Percentiles rank a stretch among this genome's conserved stretches.
Conservation (phyloP, 805 yeast species). For the Lachancea waltii region DNA sequence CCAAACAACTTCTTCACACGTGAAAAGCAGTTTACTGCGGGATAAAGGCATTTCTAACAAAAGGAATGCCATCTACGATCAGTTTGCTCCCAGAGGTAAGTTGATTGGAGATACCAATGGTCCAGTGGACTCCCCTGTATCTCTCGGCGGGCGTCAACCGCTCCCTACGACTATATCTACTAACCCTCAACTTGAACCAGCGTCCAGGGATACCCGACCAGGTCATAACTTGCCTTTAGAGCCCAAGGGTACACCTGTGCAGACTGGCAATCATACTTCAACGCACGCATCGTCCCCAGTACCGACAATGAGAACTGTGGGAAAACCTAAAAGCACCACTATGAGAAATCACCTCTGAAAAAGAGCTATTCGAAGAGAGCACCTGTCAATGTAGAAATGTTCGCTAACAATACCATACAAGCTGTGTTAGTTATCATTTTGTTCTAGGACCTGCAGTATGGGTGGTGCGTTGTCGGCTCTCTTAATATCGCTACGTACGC, state of each 20-base stretch:
- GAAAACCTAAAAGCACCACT: conserved; percentile 26
- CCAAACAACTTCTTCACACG: conserved; percentile 60
- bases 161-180: not conserved
- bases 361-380: not conserved
- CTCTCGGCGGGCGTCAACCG: not conserved
- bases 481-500: too few relatives aligned
- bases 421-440: not conserved
- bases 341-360: not conserved
- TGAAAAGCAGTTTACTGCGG: conserved; percentile 29
- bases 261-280: not conserved
- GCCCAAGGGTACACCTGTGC: conserved; percentile 1
- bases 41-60: conserved; percentile 20
- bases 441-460: too few relatives aligned
- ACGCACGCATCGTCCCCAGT: conserved; percentile 8
- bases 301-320: conserved; percentile 24
- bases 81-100: conserved; percentile 32
- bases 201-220: too few relatives aligned
- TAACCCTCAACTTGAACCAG: not conserved
- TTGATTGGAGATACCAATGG: conserved; percentile 10
- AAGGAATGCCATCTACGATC: conserved; percentile 22
- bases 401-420: not conserved
- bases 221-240: too few relatives aligned
- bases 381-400: too few relatives aligned
- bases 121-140: not conserved
- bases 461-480: too few relatives aligned